These are phyloP conservation scores for Candida sakaeoensis DNA, from an alignment of 805 yeast genomes.

Conservation along the genomic window DNA sequence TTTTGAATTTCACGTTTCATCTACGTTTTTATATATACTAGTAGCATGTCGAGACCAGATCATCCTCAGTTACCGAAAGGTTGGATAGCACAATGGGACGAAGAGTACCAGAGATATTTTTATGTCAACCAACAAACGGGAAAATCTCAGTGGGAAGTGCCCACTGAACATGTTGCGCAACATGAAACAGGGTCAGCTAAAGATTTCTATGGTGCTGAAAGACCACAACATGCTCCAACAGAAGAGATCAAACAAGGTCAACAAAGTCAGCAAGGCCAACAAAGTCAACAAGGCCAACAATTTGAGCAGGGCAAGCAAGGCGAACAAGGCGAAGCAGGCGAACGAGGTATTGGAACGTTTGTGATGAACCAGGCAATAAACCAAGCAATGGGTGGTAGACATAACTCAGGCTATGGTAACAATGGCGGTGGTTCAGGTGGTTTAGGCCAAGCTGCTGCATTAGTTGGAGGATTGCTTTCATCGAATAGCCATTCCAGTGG, in stretches of 20 bases:
- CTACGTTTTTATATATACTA: not conserved
- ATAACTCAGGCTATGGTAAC: constrained; percentile 2
- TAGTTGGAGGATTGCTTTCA: constrained; percentile 8
- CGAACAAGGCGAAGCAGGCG: constrained; percentile 5
- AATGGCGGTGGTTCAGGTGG: constrained; percentile 4
- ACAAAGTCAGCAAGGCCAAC: no score
- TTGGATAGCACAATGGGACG: constrained; percentile 35
- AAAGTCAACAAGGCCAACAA: no score
- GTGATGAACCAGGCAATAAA: constrained; percentile 10
- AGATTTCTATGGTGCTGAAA: constrained; percentile 1
- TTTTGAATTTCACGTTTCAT: not conserved
- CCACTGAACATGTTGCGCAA: constrained; percentile 11
- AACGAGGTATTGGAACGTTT: constrained; percentile 11
- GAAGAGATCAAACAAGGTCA: not conserved
- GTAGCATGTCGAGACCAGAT: constrained; percentile 4
- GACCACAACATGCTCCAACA: constrained; percentile 3
- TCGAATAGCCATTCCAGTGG: not conserved
- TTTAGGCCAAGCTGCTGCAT: constrained; percentile 7
- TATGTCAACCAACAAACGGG: constrained; percentile 25
- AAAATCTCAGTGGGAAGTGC: constrained; percentile 29
- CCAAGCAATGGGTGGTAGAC: constrained; percentile 4
- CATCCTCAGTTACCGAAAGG: constrained; percentile 23
- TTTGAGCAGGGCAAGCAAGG: no score
- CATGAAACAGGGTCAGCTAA: not conserved
- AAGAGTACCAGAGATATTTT: constrained; percentile 24